phyloP scores from a whole-genome alignment of 495 filamentous ascomycete species.

The Tuber magnatum region DNA sequence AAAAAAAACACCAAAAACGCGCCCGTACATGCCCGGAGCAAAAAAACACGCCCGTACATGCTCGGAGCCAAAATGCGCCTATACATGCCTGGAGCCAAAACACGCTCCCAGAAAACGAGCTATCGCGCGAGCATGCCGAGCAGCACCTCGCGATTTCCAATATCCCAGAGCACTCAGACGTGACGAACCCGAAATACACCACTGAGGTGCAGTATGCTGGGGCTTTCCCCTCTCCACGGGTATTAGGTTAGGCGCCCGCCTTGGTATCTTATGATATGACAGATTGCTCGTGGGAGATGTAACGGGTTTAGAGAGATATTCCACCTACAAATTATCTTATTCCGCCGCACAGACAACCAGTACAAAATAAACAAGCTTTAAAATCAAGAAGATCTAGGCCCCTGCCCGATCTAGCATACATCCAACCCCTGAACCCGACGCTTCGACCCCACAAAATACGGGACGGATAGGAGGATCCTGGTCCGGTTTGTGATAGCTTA shows the following conservation, averaged over 20 bases:
- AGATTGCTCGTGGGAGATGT: background rate
- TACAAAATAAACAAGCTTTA: background rate
- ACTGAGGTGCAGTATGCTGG: background rate
- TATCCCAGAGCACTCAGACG: no score
- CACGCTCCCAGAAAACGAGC: no score
- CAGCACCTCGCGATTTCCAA: no score
- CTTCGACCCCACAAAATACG: background rate
- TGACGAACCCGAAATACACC: background rate
- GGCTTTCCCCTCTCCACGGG: background rate
- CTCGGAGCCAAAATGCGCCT: no score
- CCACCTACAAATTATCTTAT: background rate
- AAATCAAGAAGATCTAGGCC: background rate
- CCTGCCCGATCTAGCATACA: background rate
- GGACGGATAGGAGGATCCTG: background rate
- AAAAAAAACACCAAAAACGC: no score
- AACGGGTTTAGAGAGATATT: background rate
- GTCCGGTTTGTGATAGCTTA: background rate
- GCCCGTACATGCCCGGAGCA: no score
- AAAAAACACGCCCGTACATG: no score
- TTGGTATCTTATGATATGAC: no score
- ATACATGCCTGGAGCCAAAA: no score
- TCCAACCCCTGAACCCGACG: background rate
- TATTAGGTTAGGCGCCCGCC: background rate
- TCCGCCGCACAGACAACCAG: background rate
- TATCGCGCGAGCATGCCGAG: no score